These are phyloP conservation scores for Phoenix roebelenii DNA, from an alignment of 176 grass and related monocot species.

Conservation along the genomic window DNA sequence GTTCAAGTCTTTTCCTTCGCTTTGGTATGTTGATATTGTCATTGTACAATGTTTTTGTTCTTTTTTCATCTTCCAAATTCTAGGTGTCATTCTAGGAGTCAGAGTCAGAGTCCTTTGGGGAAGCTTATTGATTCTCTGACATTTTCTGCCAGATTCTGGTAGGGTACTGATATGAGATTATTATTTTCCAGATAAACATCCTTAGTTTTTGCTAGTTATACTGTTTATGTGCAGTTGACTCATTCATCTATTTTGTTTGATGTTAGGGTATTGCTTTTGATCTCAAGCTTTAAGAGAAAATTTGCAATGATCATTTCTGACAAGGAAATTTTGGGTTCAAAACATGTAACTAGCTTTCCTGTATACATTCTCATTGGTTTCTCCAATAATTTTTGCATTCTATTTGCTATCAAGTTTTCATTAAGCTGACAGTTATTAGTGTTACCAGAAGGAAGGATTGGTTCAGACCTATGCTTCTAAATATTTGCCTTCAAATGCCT, in stretches of 20 bases:
- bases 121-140: constrained; percentile 66
- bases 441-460: constrained; percentile 69
- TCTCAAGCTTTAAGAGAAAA: constrained; percentile 78
- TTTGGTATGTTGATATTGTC: neutral
- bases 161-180: neutral
- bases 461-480: constrained; percentile 56
- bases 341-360: constrained; percentile 55
- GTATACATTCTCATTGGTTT: neutral
- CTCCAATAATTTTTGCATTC: constrained; percentile 16
- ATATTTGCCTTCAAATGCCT: constrained; percentile 45
- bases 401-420: constrained; percentile 15
- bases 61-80: constrained; percentile 19
- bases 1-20: neutral
- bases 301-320: constrained; percentile 48
- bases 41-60: constrained; percentile 9
- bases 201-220: too few relatives aligned
- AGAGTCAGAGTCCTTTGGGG: constrained; percentile 30
- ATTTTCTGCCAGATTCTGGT: constrained; percentile 76
- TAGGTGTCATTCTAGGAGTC: constrained; percentile 35
- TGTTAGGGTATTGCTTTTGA: constrained; percentile 63
- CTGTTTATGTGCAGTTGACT: too few relatives aligned
- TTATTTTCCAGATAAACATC: neutral
- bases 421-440: constrained; percentile 33
- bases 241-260: constrained; percentile 18
- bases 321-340: constrained; percentile 74